A percentile compares a stretch with the other conserved stretches of the same genome.
phyloP scores from a whole-genome alignment of 306 rosid species.

The Luffa aegyptiaca region DNA sequence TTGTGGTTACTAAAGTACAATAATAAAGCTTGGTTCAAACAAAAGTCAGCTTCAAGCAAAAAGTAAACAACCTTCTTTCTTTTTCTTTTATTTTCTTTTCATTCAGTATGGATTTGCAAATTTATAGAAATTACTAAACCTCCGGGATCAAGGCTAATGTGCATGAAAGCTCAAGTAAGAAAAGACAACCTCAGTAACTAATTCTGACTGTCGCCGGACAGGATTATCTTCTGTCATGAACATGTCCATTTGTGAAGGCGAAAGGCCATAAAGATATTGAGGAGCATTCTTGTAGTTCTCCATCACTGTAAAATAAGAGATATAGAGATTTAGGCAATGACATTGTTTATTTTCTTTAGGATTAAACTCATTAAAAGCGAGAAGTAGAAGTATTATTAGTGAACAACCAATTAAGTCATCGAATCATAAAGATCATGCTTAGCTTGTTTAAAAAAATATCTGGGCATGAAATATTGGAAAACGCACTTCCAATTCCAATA shows the following conservation, averaged over 20 bases:
- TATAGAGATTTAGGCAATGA: neutral
- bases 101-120: neutral
- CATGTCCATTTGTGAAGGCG: conserved; percentile 88
- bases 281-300: conserved; percentile 75
- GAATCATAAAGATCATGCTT: neutral
- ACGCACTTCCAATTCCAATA: neutral
- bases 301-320: conserved; percentile 45
- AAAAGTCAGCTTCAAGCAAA: neutral
- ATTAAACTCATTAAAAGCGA: neutral
- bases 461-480: neutral
- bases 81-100: neutral
- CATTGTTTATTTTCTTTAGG: neutral
- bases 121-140: neutral
- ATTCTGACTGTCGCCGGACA: conserved; percentile 39
- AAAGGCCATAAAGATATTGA: conserved; percentile 64
- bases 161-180: conserved; percentile 2
- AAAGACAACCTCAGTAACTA: conserved; percentile 61
- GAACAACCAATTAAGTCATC: neutral
- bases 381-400: neutral
- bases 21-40: neutral
- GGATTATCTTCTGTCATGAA: conserved; percentile 85
- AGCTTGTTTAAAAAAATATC: neutral
- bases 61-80: neutral
- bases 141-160: neutral
- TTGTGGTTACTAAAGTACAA: neutral